These are phyloP conservation scores for Sechiopsis laciniata DNA, from an alignment of 306 rosid species.

Conservation along the genomic window DNA sequence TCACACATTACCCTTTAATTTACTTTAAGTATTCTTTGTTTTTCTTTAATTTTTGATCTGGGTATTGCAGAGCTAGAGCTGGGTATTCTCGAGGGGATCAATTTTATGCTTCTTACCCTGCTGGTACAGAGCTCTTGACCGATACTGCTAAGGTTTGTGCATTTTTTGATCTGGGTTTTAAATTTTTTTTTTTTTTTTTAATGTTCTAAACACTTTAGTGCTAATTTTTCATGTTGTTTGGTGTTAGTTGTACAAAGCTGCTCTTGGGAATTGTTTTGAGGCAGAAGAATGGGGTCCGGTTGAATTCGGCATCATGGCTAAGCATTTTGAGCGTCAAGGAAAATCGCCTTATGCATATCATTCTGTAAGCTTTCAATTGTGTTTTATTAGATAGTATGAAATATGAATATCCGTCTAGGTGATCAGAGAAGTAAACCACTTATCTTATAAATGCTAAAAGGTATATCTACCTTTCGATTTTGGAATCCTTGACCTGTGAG, in stretches of 20 bases:
- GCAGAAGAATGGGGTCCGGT: conserved; percentile 85
- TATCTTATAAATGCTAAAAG: too few relatives aligned
- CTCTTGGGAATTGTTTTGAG: conserved; percentile 83
- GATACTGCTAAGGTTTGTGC: conserved; percentile 62
- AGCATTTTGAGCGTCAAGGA: conserved; percentile 90
- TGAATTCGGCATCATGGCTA: conserved; percentile 79
- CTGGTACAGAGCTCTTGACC: conserved; percentile 86
- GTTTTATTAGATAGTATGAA: too few relatives aligned
- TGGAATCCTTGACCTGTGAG: too few relatives aligned
- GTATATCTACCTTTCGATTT: too few relatives aligned
- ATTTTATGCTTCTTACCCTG: conserved; percentile 87
- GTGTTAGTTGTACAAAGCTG: conserved; percentile 69
- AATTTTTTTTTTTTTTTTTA: too few relatives aligned
- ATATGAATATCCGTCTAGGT: too few relatives aligned
- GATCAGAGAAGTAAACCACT: too few relatives aligned
- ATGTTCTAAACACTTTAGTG: background rate
- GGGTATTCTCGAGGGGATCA: conserved; percentile 94
- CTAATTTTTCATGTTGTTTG: background rate
- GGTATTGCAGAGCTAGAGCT: conserved; percentile 75
- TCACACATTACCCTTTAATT: background rate
- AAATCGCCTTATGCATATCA: conserved; percentile 83
- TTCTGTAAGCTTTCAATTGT: conserved; percentile 45
- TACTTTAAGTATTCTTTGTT: conserved; percentile 22
- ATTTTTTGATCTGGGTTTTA: background rate
- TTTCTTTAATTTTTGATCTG: background rate